Percentiles rank a stretch among this genome's conserved stretches.
phyloP scores from a whole-genome alignment of 2,329 filamentous ascomycete species.

The Neofusicoccum sp. region DNA sequence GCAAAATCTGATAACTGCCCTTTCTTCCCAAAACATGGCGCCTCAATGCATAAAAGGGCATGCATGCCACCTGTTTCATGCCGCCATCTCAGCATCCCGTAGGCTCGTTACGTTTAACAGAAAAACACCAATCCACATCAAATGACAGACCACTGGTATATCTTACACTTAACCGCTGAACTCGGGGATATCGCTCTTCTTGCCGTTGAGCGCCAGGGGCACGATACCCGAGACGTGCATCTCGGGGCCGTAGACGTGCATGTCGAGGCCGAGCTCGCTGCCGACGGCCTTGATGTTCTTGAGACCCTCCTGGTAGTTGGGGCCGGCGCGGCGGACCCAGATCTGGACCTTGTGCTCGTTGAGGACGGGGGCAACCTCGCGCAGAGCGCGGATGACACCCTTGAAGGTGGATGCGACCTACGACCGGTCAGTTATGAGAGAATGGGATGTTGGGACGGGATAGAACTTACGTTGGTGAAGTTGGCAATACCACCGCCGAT shows the following conservation, averaged over 20 bases:
- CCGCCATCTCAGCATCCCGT: constrained; percentile 12
- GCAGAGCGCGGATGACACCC: constrained; percentile 95
- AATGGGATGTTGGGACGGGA: neutral
- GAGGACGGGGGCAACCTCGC: constrained; percentile 82
- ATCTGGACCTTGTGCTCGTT: constrained; percentile 98
- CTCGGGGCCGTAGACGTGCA: constrained; percentile 84
- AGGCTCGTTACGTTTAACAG: constrained; percentile 15
- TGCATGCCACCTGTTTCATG: constrained; percentile 5
- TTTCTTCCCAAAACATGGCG: constrained; percentile 12
- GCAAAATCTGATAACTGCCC: constrained; percentile 8
- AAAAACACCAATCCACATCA: constrained; percentile 12
- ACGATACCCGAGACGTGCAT: constrained; percentile 96
- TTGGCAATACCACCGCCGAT: constrained; percentile 99
- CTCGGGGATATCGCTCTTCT: constrained; percentile 63
- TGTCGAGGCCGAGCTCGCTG: constrained; percentile 90
- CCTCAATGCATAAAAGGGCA: constrained; percentile 8
- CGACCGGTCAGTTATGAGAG: constrained; percentile 20
- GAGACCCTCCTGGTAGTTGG: constrained; percentile 99
- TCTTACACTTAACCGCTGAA: constrained; percentile 52
- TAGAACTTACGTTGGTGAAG: constrained; percentile 85
- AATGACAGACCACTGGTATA: constrained; percentile 5
- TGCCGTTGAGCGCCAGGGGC: constrained; percentile 77
- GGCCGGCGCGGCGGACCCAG: constrained; percentile 88
- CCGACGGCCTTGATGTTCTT: constrained; percentile 99
- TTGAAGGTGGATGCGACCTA: constrained; percentile 94